Evolutionary conservation across 108 stramenopile genomes (phyloP).

Genomic region (Skeletonema tropicum): DNA sequence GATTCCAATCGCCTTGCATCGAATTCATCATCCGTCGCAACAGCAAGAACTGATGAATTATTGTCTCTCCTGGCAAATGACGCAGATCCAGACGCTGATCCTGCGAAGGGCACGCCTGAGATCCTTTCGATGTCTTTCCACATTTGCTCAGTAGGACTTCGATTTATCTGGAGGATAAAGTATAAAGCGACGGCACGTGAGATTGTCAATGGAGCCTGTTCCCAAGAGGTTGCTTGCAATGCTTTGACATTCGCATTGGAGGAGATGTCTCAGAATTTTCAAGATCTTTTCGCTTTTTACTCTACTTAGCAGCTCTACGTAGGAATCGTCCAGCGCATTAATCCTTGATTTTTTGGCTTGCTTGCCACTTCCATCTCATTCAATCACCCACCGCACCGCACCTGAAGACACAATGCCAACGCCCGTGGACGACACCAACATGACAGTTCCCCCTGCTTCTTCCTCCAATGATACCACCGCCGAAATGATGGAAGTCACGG

Average conservation of each 20-base stretch:
- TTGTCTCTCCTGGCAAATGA: not conserved
- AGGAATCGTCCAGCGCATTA: no score
- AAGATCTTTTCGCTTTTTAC: no score
- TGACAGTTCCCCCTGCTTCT: not conserved
- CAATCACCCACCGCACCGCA: not conserved
- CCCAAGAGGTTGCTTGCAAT: no score
- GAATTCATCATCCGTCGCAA: not conserved
- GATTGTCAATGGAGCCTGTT: no score
- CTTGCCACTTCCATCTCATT: no score
- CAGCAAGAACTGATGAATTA: not conserved
- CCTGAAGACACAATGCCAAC: not conserved
- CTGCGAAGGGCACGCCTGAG: constrained; percentile 30
- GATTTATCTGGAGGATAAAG: no score
- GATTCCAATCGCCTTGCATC: not conserved
- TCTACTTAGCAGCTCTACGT: no score
- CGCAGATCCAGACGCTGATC: not conserved
- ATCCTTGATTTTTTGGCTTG: no score
- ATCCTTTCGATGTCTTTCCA: constrained; percentile 38
- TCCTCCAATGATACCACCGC: not conserved
- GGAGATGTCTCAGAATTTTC: no score
- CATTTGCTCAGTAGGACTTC: constrained; percentile 1
- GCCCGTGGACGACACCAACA: not conserved
- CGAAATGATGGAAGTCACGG: not conserved
- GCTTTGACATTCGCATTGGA: no score
- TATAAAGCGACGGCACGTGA: no score